Base-by-base conservation (phyloP, 192 early-diverging fungal genomes). In the Backusella westeae region DNA sequence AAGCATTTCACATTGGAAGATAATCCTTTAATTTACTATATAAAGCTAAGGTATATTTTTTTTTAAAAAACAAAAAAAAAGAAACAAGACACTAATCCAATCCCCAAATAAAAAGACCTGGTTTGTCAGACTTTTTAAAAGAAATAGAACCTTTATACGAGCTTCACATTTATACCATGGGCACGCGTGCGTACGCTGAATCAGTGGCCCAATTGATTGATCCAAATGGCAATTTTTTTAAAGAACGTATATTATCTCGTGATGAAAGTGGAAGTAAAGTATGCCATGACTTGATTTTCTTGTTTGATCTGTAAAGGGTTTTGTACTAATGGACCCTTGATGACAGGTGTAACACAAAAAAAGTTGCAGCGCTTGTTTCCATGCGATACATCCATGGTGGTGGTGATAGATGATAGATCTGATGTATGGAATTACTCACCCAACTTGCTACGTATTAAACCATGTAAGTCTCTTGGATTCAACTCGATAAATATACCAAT, bases 131-230 rank as follows among this genome's bases (percentile, higher is more conserved):
- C 35, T 98, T 99, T 78, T 80, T 99, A 34, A 81, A 87, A 65
- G 78, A 85, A 59, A 78, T 96, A 7, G 81, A 87, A 1, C 69
- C 89, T 70, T 35, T 92, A 7, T 99, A 94, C 77, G 98, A 99
- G 83, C 84, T 99, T 79, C 98, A 99, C 81, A 96, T 99, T 69
- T 99, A 99, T 81, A 99, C 98, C 1, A 97, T 98, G 97, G 98
- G 98, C 35, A 95, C 96, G 1, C 88, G 96, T 12, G 87, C 90
- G 21, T 99, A 99, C 82, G 98, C 98, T 35, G 87, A 93, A 36
- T 91, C 92, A 1, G 94, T 99, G 2, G 94, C 95, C 0, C 85
- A 89, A 32, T 87, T 92, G 2, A 90, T 99, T 56, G 98, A 99
- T 76, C 96, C 96, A 0, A 87, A 93, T 15, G 78, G 88, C 6